Evolutionary conservation across 371 early-diverging fungal species (phyloP).

Genomic region (Rhizomucor miehei): DNA sequence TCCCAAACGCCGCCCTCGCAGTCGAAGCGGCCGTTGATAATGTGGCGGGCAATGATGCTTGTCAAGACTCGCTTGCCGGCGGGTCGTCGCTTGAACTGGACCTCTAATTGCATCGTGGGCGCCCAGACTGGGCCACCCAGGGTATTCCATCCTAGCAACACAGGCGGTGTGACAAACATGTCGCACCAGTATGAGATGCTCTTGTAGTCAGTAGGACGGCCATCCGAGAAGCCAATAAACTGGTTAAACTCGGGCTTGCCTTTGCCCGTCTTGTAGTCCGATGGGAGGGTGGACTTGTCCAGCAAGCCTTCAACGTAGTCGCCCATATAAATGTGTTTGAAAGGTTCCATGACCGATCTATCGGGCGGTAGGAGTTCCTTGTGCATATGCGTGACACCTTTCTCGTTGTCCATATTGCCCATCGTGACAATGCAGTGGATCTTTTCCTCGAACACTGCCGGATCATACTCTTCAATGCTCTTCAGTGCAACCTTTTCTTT

Average conservation of each 20-base stretch:
- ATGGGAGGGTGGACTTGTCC: constrained; percentile 5
- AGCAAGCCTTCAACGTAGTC: constrained; percentile 13
- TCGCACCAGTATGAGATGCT: constrained; percentile 36
- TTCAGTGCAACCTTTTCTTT: neutral
- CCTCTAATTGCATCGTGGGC: constrained; percentile 46
- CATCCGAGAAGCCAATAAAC: constrained; percentile 28
- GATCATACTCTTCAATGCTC: constrained; percentile 15
- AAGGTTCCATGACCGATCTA: constrained; percentile 16
- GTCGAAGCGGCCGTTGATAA: constrained; percentile 42
- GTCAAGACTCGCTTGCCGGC: constrained; percentile 21
- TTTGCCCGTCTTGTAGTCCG: neutral
- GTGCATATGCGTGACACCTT: constrained; percentile 25
- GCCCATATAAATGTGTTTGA: constrained; percentile 28
- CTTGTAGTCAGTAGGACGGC: constrained; percentile 35
- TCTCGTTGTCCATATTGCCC: constrained; percentile 40
- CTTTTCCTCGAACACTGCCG: constrained; percentile 23
- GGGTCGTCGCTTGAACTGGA: constrained; percentile 41
- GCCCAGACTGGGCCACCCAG: constrained; percentile 37
- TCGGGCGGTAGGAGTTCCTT: constrained; percentile 21
- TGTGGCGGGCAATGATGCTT: constrained; percentile 35
- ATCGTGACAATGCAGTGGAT: constrained; percentile 37
- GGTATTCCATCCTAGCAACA: constrained; percentile 22
- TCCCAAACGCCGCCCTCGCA: constrained; percentile 42
- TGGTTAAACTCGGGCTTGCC: constrained; percentile 38
- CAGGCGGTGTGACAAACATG: constrained; percentile 41